A percentile compares a stretch with the other conserved stretches of the same genome.
Evolutionary conservation across 306 rosid genomes (phyloP).

Genomic region (Cicer judaicum): DNA sequence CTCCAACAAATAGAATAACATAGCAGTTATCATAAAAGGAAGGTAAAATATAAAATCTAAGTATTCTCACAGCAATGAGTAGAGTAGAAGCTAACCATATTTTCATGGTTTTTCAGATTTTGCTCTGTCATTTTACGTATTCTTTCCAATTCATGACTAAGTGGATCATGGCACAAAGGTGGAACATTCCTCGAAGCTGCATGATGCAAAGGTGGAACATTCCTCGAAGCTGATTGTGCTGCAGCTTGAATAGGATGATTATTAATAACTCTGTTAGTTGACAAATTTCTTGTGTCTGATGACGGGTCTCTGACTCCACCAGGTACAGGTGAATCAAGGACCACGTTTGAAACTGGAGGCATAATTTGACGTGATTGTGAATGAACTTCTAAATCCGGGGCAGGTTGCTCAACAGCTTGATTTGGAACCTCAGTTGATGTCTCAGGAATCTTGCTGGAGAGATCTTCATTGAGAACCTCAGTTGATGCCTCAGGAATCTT

Average conservation of each 20-base stretch:
- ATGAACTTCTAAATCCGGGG: constrained; percentile 37
- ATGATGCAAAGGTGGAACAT: constrained; percentile 18
- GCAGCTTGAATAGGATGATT: constrained; percentile 55
- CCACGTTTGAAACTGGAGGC: constrained; percentile 41
- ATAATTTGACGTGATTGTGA: constrained; percentile 33
- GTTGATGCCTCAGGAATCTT: constrained; percentile 39
- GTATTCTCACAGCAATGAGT: constrained; percentile 21
- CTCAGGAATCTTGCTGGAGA: constrained; percentile 37
- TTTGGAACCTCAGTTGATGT: constrained; percentile 42
- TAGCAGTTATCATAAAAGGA: constrained; percentile 16
- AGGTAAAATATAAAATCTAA: constrained; percentile 12
- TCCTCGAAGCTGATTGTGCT: constrained; percentile 43
- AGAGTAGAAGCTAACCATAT: constrained; percentile 59
- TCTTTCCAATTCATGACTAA: constrained; percentile 66
- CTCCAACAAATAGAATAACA: constrained; percentile 42
- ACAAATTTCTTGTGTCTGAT: constrained; percentile 48
- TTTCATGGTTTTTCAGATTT: constrained; percentile 47
- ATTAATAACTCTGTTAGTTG: constrained; percentile 48
- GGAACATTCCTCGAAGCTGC: constrained; percentile 49
- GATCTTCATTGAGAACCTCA: constrained; percentile 27
- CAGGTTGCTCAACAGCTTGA: constrained; percentile 36
- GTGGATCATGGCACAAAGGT: constrained; percentile 55
- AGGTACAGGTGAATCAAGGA: constrained; percentile 34
- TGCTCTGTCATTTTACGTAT: constrained; percentile 51
- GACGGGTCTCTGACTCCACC: constrained; percentile 42